phyloP scores from a whole-genome alignment of 139 green algal species.

The Eudorina sp. region DNA sequence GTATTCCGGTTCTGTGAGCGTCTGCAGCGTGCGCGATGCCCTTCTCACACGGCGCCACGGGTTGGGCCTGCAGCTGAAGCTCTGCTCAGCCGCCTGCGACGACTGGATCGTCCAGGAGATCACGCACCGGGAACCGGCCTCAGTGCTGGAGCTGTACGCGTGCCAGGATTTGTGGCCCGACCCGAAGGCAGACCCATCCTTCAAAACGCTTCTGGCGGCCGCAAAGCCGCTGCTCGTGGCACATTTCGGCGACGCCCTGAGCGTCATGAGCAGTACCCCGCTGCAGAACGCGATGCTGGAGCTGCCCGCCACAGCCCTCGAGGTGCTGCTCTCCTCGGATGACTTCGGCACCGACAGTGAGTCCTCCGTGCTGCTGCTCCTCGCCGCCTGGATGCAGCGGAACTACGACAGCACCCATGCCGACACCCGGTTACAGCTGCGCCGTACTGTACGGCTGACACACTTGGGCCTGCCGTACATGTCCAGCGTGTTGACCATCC shows the following conservation, averaged over 20 bases:
- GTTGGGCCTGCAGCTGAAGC: too few relatives aligned
- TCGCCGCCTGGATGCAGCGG: background rate
- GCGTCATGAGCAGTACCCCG: background rate
- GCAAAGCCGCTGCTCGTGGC: background rate
- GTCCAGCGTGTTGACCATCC: background rate
- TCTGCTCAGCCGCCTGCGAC: too few relatives aligned
- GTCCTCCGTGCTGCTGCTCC: background rate
- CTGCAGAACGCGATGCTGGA: background rate
- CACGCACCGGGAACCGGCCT: too few relatives aligned
- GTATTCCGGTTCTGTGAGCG: too few relatives aligned
- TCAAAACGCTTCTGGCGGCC: background rate
- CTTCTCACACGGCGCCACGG: too few relatives aligned
- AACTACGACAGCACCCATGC: background rate
- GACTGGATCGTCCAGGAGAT: too few relatives aligned
- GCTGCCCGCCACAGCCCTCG: background rate
- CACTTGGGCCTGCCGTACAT: conserved; percentile 11
- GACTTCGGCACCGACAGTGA: conserved; percentile 25
- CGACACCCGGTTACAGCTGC: background rate
- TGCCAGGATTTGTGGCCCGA: background rate
- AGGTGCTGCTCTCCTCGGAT: background rate
- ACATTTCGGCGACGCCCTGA: background rate
- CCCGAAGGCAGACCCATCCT: background rate
- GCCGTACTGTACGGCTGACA: background rate
- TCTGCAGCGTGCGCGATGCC: too few relatives aligned
- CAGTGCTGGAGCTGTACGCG: background rate